These are phyloP conservation scores for Nicotiana attenuata DNA, from an alignment of 257 asterid genomes.

Conservation along the genomic window DNA sequence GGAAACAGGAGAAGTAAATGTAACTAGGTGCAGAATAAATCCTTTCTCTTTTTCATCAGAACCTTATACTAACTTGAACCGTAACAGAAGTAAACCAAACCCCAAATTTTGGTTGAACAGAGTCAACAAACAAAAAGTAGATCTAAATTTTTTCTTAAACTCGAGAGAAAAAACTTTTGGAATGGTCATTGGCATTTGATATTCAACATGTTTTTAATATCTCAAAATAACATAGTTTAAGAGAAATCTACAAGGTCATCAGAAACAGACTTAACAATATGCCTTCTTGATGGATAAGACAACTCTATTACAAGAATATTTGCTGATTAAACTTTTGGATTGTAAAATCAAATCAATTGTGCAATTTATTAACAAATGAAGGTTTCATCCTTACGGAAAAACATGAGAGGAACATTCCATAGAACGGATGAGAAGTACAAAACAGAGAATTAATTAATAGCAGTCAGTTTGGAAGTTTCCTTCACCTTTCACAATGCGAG, in stretches of 20 bases:
- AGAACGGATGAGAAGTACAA: neutral
- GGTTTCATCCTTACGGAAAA: neutral
- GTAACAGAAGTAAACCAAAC: neutral
- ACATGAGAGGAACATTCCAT: neutral
- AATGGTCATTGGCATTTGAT: neutral
- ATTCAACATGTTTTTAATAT: neutral
- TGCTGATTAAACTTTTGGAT: constrained; percentile 7
- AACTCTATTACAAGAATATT: neutral
- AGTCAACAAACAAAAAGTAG: neutral
- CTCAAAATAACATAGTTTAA: neutral
- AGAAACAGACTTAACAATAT: neutral
- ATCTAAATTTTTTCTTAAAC: neutral
- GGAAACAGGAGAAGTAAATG: neutral
- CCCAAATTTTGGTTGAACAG: neutral
- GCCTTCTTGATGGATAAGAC: neutral
- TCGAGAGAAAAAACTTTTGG: neutral
- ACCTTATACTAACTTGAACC: neutral
- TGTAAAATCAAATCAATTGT: neutral
- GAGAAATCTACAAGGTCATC: neutral
- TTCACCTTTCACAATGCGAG: neutral
- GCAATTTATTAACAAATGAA: neutral
- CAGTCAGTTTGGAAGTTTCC: neutral
- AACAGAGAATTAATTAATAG: neutral
- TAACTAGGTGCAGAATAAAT: neutral
- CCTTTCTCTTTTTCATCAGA: constrained; percentile 2